Evolutionary conservation across 352 stramenopile genomes (phyloP).

Genomic region (Globisporangium irregulare): DNA sequence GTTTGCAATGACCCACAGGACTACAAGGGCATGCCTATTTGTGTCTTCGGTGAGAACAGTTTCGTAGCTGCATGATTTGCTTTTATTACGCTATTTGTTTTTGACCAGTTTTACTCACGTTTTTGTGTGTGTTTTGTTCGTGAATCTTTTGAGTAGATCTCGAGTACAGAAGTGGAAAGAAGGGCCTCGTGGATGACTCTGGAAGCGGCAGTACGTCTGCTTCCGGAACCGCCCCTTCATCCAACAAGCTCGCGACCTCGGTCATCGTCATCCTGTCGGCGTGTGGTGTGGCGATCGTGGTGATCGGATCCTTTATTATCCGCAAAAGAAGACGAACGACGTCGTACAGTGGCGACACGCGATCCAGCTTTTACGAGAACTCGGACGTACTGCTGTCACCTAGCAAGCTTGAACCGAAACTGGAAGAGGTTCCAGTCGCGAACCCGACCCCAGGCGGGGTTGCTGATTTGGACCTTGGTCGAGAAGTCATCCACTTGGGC

Average conservation of each 20-base stretch:
- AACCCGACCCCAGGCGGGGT: slow-evolving; percentile 25
- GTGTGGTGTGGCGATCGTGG: slow-evolving; percentile 15
- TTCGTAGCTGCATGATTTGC: background rate
- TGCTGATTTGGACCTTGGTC: slow-evolving; percentile 47
- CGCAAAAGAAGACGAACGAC: slow-evolving; percentile 1
- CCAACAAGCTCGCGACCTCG: slow-evolving; percentile 19
- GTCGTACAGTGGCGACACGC: slow-evolving; percentile 15
- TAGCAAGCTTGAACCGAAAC: slow-evolving; percentile 13
- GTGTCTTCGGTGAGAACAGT: slow-evolving; percentile 18
- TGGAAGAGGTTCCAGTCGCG: slow-evolving; percentile 1
- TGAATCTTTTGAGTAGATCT: background rate
- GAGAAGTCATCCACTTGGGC: slow-evolving; percentile 40
- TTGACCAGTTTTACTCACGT: background rate
- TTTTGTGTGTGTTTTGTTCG: background rate
- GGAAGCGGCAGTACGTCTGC: background rate
- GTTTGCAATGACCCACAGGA: slow-evolving; percentile 1
- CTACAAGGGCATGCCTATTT: slow-evolving; percentile 20
- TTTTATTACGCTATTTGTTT: background rate
- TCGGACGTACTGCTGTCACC: slow-evolving; percentile 21
- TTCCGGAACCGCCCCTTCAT: background rate
- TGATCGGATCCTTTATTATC: slow-evolving; percentile 14
- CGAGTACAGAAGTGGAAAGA: slow-evolving; percentile 1
- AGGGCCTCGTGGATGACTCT: background rate
- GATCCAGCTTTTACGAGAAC: slow-evolving; percentile 21
- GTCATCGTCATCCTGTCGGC: slow-evolving; percentile 12